Base-by-base conservation (phyloP, 148 eudicot genomes). In the Bassia scoparia region DNA sequence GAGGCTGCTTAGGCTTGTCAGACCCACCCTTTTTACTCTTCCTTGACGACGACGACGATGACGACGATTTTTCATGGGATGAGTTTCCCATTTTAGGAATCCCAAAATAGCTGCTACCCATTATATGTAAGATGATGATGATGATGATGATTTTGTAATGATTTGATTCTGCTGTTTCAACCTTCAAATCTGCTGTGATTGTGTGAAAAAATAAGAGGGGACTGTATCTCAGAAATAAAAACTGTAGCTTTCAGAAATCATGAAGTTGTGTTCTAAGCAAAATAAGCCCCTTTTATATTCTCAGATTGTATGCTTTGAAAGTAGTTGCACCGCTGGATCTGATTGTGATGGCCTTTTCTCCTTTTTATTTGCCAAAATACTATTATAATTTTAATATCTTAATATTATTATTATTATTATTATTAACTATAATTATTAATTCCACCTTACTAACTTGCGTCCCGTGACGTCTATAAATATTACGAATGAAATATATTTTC, bases 1-100 rank as follows among this genome's bases (percentile, higher is more conserved):
- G 97, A 17, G 97, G 97, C 31, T 91, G 93, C 58, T 82, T 91
- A 8, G 91, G 91, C 86, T 91, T 89, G 10, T 87, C 90, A 0
- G 76, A 30, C 30, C 76, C 64, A 30, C 68, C 72, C 65, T 85
- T 93, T 73, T 81, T 87, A 17, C 84, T 86, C 77, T 81, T 89
- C 20, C 88, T 87, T 33, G 94, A 87, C 27, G 84, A 79, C n/a
- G 83, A 68, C 3, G 75, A 68, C 1, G 80, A 77, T 11, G 81
- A 76, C 4, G 81, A 76, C 4, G 87, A 83, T 78, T 84, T 83
- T 34, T 83, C 84, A 69, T 80, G 43, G 2, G 69, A n/a, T n/a
- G n/a, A 43, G 34, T 26, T 86, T 66, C 78, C 82, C 77, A 81
- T 61, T 43, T 75, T 80, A 68, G 81, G 74, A 55, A 77, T 24